Conservation (phyloP, 306 rosid genomes). For the Fragaria vesca region DNA sequence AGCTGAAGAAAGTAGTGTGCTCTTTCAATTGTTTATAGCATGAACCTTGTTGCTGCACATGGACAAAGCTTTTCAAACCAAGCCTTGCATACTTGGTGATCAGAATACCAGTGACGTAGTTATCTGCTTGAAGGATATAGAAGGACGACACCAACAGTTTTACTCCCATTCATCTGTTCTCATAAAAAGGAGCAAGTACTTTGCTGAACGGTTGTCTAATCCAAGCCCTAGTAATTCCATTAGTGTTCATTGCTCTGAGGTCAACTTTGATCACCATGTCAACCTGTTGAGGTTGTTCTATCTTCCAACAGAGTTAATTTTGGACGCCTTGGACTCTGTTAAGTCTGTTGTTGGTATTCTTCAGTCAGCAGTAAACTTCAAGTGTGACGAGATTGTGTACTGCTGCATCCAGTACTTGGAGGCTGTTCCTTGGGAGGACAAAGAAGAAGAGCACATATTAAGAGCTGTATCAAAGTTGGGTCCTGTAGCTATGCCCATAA, state of each 20-base stretch:
- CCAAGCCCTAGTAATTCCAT: conserved; percentile 23
- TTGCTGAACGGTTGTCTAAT: conserved; percentile 24
- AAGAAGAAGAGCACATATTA: conserved; percentile 37
- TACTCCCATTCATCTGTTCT: conserved; percentile 31
- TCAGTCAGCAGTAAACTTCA: conserved; percentile 23
- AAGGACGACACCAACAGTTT: conserved; percentile 30
- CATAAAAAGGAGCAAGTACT: conserved; percentile 31
- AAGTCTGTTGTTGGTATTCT: conserved; percentile 30
- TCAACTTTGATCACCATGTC: conserved; percentile 33
- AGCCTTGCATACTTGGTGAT: conserved; percentile 31
- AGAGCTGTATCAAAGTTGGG: conserved; percentile 34
- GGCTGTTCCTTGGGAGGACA: conserved; percentile 41
- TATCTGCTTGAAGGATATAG: conserved; percentile 31
- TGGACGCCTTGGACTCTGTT: conserved; percentile 31
- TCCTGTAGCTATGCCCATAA: conserved; percentile 33
- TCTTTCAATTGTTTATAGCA: conserved; percentile 16
- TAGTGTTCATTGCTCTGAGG: conserved; percentile 29
- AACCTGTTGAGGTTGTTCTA: conserved; percentile 30
- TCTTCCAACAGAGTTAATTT: conserved; percentile 23
- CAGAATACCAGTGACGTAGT: conserved; percentile 21
- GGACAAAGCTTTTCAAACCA: conserved; percentile 25
- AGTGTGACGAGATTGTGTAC: conserved; percentile 31
- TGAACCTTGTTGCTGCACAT: conserved; percentile 31
- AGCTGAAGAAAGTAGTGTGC: conserved; percentile 6
- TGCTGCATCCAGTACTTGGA: conserved; percentile 36